Conservation (phyloP, 257 asterid species). For the Fraxinus quadrangulata region DNA sequence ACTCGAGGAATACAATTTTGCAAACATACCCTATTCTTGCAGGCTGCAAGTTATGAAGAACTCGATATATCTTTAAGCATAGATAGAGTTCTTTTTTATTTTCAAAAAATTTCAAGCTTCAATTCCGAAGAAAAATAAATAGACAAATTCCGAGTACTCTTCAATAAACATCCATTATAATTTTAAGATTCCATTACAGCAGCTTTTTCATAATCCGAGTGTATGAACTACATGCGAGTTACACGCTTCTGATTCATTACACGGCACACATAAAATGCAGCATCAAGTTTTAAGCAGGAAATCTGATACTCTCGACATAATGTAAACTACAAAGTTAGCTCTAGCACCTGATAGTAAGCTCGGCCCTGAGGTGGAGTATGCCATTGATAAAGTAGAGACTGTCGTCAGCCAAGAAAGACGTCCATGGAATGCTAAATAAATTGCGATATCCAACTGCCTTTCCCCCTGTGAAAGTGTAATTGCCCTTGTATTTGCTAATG, state of each 20-base stretch:
- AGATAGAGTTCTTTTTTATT: too few species aligned
- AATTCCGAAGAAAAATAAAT: neutral
- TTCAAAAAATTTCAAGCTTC: neutral
- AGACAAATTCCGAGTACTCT: neutral
- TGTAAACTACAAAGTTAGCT: neutral
- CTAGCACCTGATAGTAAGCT: conserved; percentile 66
- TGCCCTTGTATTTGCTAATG: conserved; percentile 77
- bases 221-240: neutral
- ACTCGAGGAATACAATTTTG: too few species aligned
- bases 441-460: conserved; percentile 91
- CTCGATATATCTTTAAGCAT: too few species aligned
- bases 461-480: conserved; percentile 84
- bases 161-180: neutral
- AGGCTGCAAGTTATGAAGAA: too few species aligned
- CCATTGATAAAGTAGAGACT: conserved; percentile 69
- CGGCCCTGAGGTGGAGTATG: conserved; percentile 80
- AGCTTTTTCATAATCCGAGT: neutral
- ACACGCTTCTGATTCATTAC: neutral
- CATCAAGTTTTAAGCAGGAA: neutral
- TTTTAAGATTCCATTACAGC: neutral
- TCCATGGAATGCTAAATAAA: conserved; percentile 75
- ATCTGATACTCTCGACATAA: neutral
- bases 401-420: conserved; percentile 80
- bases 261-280: neutral
- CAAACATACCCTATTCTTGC: neutral